Conservation (phyloP, 2,329 filamentous ascomycete genomes). For the Hypoxylon sp. region DNA sequence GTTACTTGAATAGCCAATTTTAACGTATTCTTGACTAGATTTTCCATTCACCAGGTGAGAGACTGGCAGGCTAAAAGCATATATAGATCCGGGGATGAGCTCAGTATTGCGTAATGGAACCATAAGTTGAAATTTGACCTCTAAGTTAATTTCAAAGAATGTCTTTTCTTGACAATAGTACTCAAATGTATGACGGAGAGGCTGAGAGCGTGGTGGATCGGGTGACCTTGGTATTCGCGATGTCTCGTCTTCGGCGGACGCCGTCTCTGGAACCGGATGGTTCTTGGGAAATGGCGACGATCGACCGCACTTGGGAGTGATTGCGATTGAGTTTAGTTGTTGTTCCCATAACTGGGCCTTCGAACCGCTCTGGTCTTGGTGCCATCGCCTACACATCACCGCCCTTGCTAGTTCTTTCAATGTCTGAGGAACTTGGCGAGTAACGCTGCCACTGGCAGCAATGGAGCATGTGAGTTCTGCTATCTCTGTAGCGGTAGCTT, state of each 20-base stretch:
- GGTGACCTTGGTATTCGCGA: neutral
- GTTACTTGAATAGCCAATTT: constrained; percentile 6
- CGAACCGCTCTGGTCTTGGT: neutral
- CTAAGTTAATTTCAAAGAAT: neutral
- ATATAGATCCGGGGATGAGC: neutral
- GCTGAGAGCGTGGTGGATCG: neutral
- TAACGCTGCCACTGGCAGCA: neutral
- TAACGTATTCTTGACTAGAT: neutral
- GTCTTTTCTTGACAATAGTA: neutral
- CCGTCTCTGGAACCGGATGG: neutral
- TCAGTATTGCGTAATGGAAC: neutral
- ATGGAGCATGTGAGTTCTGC: neutral
- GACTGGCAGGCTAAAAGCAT: constrained; percentile 1
- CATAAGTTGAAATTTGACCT: constrained; percentile 9
- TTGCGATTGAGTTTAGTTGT: neutral
- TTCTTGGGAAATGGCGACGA: neutral
- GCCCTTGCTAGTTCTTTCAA: neutral
- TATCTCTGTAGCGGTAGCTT: neutral
- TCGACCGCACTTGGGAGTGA: neutral
- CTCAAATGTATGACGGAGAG: neutral
- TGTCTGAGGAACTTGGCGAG: neutral
- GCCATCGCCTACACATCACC: neutral
- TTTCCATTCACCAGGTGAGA: neutral
- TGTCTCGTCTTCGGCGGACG: neutral
- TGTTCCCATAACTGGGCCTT: neutral